phyloP scores from a whole-genome alignment of 768 basidiomycete species.

The Panus rudis region DNA sequence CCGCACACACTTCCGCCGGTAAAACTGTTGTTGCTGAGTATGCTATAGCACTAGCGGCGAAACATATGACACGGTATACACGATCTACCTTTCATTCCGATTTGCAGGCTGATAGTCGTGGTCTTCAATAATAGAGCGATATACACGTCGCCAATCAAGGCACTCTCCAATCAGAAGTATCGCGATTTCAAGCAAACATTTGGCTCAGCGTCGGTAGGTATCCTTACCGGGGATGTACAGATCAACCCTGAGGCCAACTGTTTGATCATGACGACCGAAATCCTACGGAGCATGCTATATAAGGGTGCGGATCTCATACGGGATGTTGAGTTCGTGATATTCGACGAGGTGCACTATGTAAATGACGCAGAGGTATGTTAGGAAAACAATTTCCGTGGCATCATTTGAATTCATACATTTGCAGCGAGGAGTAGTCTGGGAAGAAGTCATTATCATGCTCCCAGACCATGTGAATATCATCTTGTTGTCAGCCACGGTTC shows the following conservation, averaged over 20 bases:
- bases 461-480: conserved; percentile 99
- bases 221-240: conserved; percentile 97
- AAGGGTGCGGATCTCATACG: conserved; percentile 98
- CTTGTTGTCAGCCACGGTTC: conserved; percentile 92
- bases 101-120: no score
- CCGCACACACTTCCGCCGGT: conserved; percentile 98
- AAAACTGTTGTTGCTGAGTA: conserved; percentile 99
- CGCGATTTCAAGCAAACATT: conserved; percentile 98
- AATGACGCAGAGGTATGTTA: conserved; percentile 87
- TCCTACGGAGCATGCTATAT: conserved; percentile 95
- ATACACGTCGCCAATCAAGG: conserved; percentile 98
- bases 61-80: conserved; percentile 94
- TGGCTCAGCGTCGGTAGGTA: conserved; percentile 85
- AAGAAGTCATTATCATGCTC: conserved; percentile 99
- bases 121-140: conserved; percentile 62
- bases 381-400: conserved; percentile 8
- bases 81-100: not conserved
- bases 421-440: conserved; percentile 98
- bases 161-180: conserved; percentile 97
- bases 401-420: not conserved
- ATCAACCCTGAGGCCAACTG: conserved; percentile 98
- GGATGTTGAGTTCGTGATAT: conserved; percentile 98
- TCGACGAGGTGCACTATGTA: conserved; percentile 99
- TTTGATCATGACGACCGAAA: conserved; percentile 97
- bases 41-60: conserved; percentile 92